A percentile compares a stretch with the other conserved stretches of the same genome.
phyloP scores from a whole-genome alignment of 768 basidiomycete genomes.

The Lentinus tigrinus region DNA sequence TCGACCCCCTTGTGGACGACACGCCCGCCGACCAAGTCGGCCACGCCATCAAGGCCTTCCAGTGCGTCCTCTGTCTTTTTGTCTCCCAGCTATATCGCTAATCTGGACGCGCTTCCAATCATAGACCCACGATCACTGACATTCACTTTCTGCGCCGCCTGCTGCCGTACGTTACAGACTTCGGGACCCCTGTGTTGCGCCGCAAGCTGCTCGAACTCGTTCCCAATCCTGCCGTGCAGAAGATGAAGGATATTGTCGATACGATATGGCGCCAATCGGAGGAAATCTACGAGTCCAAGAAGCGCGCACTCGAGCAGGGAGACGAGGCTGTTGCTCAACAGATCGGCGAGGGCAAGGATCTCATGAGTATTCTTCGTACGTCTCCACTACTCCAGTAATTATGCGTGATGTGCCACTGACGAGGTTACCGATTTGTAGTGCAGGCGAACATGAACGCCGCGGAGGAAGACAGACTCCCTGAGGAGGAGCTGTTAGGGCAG shows the following conservation, averaged over 20 bases:
- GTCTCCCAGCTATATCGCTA: too few relatives aligned
- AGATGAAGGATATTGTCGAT: conserved; percentile 9
- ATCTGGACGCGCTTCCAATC: too few relatives aligned
- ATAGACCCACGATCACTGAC: conserved; percentile 44
- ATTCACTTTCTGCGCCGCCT: conserved; percentile 43
- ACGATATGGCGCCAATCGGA: conserved; percentile 6
- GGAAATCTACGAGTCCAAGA: conserved; percentile 20
- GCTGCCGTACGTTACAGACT: conserved; percentile 41
- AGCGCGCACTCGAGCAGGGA: conserved; percentile 12
- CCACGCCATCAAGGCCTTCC: conserved; percentile 23
- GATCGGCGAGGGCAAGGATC: conserved; percentile 19
- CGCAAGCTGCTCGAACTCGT: conserved; percentile 20
- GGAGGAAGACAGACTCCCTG: neutral
- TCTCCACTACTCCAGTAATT: too few relatives aligned
- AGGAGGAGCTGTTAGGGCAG: conserved; percentile 37
- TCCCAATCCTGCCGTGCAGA: conserved; percentile 11
- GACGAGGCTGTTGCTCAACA: conserved; percentile 15
- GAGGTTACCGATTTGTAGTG: too few relatives aligned
- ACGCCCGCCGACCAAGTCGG: conserved; percentile 12
- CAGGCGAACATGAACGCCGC: conserved; percentile 25
- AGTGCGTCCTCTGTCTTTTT: conserved; percentile 20
- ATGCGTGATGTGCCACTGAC: too few relatives aligned
- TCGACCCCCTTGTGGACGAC: conserved; percentile 34
- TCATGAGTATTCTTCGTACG: conserved; percentile 21
- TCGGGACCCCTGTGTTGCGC: conserved; percentile 42